Percentiles rank a stretch among this genome's conserved stretches.
Evolutionary conservation across 2,329 filamentous ascomycete genomes (phyloP).

Genomic region (Teratosphaeria viscida): DNA sequence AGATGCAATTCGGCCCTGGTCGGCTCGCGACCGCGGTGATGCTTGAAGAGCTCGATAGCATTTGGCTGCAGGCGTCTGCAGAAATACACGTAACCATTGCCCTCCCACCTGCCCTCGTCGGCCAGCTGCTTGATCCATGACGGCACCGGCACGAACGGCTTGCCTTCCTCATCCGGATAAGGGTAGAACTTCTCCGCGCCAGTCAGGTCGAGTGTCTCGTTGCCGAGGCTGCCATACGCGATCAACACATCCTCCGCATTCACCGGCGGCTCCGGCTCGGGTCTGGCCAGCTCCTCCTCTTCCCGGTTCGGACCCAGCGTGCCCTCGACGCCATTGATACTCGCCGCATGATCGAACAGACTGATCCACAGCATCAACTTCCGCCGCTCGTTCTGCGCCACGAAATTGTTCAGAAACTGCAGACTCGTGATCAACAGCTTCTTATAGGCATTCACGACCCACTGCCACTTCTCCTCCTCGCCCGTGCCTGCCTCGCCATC

Average conservation of each 20-base stretch:
- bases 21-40: slow-evolving; percentile 15
- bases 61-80: slow-evolving; percentile 11
- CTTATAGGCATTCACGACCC: slow-evolving; percentile 55
- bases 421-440: slow-evolving; percentile 54
- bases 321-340: background rate
- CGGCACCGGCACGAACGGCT: background rate
- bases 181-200: background rate
- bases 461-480: slow-evolving; percentile 56
- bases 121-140: background rate
- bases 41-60: slow-evolving; percentile 16
- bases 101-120: slow-evolving; percentile 5
- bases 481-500: slow-evolving; percentile 52
- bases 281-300: background rate
- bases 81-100: slow-evolving; percentile 23
- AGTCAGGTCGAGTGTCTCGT: background rate
- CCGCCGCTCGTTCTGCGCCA: slow-evolving; percentile 54
- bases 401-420: slow-evolving; percentile 57
- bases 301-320: background rate
- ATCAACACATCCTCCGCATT: slow-evolving; percentile 19
- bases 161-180: background rate
- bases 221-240: slow-evolving; percentile 18
- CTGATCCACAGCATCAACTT: slow-evolving; percentile 57
- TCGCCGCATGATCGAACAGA: slow-evolving; percentile 41
- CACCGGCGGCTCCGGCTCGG: slow-evolving; percentile 10
- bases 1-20: slow-evolving; percentile 19